phyloP scores from a whole-genome alignment of 345 rosid genomes.

The Lumnitzera racemosa region DNA sequence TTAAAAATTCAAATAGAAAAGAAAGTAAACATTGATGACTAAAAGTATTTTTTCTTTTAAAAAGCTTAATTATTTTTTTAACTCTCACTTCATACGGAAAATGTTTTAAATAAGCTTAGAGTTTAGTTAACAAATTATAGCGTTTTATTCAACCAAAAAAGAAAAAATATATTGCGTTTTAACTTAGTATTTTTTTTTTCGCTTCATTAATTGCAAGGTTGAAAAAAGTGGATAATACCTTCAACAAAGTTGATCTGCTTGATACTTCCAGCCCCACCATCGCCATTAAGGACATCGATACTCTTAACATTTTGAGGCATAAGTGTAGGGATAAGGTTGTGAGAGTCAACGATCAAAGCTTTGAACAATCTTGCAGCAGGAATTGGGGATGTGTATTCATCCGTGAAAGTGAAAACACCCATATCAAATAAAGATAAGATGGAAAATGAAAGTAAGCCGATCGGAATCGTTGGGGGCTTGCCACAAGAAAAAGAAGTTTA shows the following conservation, averaged over 20 bases:
- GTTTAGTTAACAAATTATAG: too few relatives aligned
- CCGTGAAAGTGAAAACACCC: constrained; percentile 19
- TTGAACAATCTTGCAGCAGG: constrained; percentile 25
- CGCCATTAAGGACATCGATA: constrained; percentile 21
- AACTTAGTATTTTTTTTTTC: too few relatives aligned
- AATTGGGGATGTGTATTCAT: constrained; percentile 16
- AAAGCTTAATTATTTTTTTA: too few relatives aligned
- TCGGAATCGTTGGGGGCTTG: too few relatives aligned
- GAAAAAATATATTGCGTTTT: too few relatives aligned
- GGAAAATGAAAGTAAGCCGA: neutral
- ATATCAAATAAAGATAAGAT: constrained; percentile 1
- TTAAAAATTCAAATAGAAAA: too few relatives aligned
- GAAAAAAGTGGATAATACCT: constrained; percentile 7
- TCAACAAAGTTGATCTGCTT: constrained; percentile 20
- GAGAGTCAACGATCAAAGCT: constrained; percentile 20
- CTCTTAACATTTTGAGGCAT: constrained; percentile 27
- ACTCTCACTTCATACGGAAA: too few relatives aligned
- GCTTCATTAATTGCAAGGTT: neutral
- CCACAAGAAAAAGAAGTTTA: too few relatives aligned
- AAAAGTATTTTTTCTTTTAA: too few relatives aligned
- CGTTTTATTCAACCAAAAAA: too few relatives aligned
- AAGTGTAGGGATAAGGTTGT: constrained; percentile 23
- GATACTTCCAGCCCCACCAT: constrained; percentile 37
- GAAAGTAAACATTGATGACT: too few relatives aligned
- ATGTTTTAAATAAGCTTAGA: too few relatives aligned